phyloP scores from a whole-genome alignment of 352 stramenopile genomes.

The Pythium pyrilobum region DNA sequence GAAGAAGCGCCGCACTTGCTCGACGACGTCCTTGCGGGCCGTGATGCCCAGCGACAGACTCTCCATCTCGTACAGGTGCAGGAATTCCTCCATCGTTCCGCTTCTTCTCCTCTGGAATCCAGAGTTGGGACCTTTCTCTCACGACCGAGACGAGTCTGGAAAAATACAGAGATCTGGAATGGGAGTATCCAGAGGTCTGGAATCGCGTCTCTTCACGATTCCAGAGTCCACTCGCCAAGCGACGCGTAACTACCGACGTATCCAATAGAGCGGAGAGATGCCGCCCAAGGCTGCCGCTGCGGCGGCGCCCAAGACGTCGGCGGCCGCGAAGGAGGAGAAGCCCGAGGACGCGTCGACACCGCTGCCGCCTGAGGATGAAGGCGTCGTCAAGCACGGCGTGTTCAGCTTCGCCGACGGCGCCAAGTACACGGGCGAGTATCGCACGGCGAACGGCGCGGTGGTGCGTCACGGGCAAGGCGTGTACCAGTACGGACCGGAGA shows the following conservation, averaged over 20 bases:
- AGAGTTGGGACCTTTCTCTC: neutral
- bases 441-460: constrained; percentile 14
- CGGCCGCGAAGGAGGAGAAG: constrained; percentile 24
- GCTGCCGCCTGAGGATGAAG: constrained; percentile 27
- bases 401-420: constrained; percentile 67
- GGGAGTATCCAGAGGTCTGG: neutral
- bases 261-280: constrained; percentile 7
- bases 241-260: too few relatives aligned
- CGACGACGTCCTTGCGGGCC: constrained; percentile 46
- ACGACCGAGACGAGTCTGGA: too few relatives aligned
- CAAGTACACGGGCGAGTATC: constrained; percentile 59
- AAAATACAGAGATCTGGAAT: too few relatives aligned
- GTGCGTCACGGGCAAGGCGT: constrained; percentile 47
- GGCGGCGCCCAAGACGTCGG: constrained; percentile 11
- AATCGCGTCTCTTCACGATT: constrained; percentile 25
- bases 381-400: constrained; percentile 30
- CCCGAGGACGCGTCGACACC: constrained; percentile 20
- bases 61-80: constrained; percentile 76
- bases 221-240: neutral
- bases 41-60: constrained; percentile 62
- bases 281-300: constrained; percentile 19
- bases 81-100: constrained; percentile 51
- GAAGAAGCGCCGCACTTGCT: constrained; percentile 44
- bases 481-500: constrained; percentile 50
- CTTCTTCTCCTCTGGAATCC: neutral